Conservation (phyloP, 345 rosid genomes). For the Lepidium aucheri region DNA sequence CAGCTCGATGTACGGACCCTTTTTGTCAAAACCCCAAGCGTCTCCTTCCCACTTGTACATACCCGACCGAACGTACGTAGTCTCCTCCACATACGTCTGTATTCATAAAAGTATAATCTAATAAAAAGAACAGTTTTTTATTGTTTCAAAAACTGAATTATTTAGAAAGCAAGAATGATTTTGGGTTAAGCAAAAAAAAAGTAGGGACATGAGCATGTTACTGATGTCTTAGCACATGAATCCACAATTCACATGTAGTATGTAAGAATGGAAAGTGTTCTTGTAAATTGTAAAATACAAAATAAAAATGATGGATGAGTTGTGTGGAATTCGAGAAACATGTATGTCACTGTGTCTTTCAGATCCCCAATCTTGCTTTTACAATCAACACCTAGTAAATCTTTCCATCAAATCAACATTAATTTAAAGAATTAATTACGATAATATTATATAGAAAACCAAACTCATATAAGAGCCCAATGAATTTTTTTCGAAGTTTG, state of each 20-base stretch:
- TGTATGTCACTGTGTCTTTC: constrained; percentile 47
- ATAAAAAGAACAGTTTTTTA: background rate
- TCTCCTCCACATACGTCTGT: constrained; percentile 59
- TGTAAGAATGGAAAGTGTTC: constrained; percentile 6
- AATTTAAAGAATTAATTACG: background rate
- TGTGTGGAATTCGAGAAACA: constrained; percentile 46
- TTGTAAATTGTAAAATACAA: background rate
- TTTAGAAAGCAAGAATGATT: constrained; percentile 6
- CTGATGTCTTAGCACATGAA: constrained; percentile 29
- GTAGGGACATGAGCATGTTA: constrained; percentile 55
- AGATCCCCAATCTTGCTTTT: constrained; percentile 10
- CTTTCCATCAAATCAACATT: constrained; percentile 1
- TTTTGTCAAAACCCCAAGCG: constrained; percentile 46
- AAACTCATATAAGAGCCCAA: background rate
- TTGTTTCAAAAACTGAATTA: background rate
- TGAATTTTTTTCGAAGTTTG: background rate
- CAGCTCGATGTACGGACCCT: constrained; percentile 58
- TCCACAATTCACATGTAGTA: constrained; percentile 28
- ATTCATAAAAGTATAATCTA: too few relatives aligned
- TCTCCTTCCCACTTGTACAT: constrained; percentile 87
- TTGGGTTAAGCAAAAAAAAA: constrained; percentile 11
- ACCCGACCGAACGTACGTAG: constrained; percentile 46
- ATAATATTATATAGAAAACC: too few relatives aligned
- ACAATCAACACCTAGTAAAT: background rate
- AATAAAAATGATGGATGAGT: constrained; percentile 1